Evolutionary conservation across 2,329 filamentous ascomycete genomes (phyloP).

Genomic region (Fusarium graminum): DNA sequence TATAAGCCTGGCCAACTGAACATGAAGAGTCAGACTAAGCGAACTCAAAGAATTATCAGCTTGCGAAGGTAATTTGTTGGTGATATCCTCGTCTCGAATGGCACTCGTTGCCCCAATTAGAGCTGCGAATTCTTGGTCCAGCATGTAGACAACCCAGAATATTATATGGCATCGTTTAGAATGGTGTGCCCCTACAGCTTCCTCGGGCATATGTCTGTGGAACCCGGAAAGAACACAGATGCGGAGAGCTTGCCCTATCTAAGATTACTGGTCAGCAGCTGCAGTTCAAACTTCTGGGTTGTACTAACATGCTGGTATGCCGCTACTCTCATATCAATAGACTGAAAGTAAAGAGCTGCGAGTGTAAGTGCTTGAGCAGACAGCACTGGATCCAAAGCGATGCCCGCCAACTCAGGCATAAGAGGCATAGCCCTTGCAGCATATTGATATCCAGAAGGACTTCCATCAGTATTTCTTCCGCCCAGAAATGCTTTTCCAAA

Average conservation of each 20-base stretch:
- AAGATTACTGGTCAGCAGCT: background rate
- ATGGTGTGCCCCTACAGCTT: slow-evolving; percentile 40
- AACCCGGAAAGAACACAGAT: slow-evolving; percentile 52
- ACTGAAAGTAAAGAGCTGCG: slow-evolving; percentile 56
- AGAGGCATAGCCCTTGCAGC: slow-evolving; percentile 56
- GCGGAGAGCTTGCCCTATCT: slow-evolving; percentile 53
- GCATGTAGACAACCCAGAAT: slow-evolving; percentile 52
- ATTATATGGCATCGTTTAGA: slow-evolving; percentile 49
- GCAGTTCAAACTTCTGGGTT: accelerated
- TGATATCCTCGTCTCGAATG: slow-evolving; percentile 50
- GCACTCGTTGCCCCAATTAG: slow-evolving; percentile 49
- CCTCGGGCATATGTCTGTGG: slow-evolving; percentile 47
- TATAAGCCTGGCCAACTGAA: slow-evolving; percentile 47
- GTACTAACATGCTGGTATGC: slow-evolving; percentile 56
- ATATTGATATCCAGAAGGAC: slow-evolving; percentile 55
- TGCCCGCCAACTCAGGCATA: slow-evolving; percentile 52
- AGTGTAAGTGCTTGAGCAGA: slow-evolving; percentile 51
- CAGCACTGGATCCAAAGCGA: slow-evolving; percentile 41
- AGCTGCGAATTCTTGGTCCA: slow-evolving; percentile 48
- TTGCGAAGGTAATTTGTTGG: slow-evolving; percentile 49
- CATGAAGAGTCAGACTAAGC: slow-evolving; percentile 45
- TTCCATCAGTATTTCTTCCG: slow-evolving; percentile 44
- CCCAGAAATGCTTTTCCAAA: slow-evolving; percentile 52
- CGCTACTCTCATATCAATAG: slow-evolving; percentile 56
- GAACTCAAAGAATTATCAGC: slow-evolving; percentile 47